These are phyloP conservation scores for Tylopilus microsporus DNA, from an alignment of 1,284 basidiomycete genomes.

Conservation along the genomic window DNA sequence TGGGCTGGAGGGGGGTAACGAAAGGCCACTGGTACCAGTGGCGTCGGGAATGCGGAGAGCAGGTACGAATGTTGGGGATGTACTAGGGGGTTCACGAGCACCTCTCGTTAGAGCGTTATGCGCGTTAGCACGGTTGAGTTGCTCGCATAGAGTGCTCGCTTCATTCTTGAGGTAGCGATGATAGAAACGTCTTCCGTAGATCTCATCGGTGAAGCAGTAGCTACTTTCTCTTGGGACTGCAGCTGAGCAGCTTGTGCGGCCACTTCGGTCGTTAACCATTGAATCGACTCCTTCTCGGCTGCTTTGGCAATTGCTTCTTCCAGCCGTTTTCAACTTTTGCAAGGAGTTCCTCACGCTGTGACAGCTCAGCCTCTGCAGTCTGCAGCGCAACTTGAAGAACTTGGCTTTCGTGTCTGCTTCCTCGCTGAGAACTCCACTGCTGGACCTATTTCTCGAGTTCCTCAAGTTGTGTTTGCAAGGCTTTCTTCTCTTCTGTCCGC, in stretches of 20 bases:
- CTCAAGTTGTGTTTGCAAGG: slow-evolving; percentile 68
- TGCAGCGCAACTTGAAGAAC: slow-evolving; percentile 69
- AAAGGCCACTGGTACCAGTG: slow-evolving; percentile 40
- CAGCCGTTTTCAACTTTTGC: slow-evolving; percentile 76
- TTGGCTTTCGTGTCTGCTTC: slow-evolving; percentile 81
- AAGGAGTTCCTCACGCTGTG: slow-evolving; percentile 71
- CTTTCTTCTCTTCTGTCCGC: slow-evolving; percentile 89
- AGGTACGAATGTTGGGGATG: slow-evolving; percentile 79
- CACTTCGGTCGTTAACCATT: slow-evolving; percentile 76
- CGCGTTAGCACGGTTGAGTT: slow-evolving; percentile 91
- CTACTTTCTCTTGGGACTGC: slow-evolving; percentile 71
- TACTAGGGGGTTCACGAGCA: slow-evolving; percentile 65
- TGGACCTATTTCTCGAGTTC: slow-evolving; percentile 83
- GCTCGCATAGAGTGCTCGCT: slow-evolving; percentile 87
- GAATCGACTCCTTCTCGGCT: slow-evolving; percentile 83
- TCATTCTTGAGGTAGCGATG: slow-evolving; percentile 89
- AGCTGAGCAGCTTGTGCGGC: slow-evolving; percentile 70
- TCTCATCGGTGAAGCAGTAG: slow-evolving; percentile 57
- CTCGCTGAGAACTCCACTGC: slow-evolving; percentile 79
- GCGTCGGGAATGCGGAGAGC: slow-evolving; percentile 56
- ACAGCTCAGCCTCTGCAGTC: slow-evolving; percentile 68
- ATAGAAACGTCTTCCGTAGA: slow-evolving; percentile 79
- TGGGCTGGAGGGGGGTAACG: slow-evolving; percentile 31
- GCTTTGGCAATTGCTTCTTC: slow-evolving; percentile 74
- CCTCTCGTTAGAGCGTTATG: slow-evolving; percentile 78